Base-by-base conservation (phyloP, 2,329 filamentous ascomycete genomes). In the Exophiala oligosperma region DNA sequence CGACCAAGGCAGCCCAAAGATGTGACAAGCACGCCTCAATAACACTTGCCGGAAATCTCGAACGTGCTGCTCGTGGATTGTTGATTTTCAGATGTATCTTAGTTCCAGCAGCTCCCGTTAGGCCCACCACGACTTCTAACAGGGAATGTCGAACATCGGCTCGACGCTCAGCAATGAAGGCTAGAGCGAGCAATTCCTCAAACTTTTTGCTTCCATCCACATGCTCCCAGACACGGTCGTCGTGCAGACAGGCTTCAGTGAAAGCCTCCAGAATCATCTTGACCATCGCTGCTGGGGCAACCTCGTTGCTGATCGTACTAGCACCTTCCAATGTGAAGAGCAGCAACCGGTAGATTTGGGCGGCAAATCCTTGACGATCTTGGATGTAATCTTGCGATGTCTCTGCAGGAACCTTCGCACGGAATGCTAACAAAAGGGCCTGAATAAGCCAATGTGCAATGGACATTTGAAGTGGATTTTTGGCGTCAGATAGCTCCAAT, bases 361-460 rank as follows among this genome's bases (percentile, higher is more conserved):
- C 12, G 11, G 61, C 54, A 53, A 65, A 65, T 14, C 54, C 56
- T 40, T 53, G 28, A 12, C 50, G 61, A 35, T 79, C 73, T 50
- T 68, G 54, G 40, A 74, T 66, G 17, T 70, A 64, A 9, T 65
- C 64, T 29, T 72, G 64, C 23, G 70, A 65, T 40, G 61, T 66
- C 23, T 65, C 61, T 24, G 64, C 51, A 54, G 61, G 51, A 35
- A 57, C 62, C 70, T 61, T 77, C 81, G 84, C 81, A 72, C 78
- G 77, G 21, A 89, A 72, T 37, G 86, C 79, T 43, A 77, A 69
- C 14, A 82, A 71, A 49, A 88, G 76, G 60, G 79, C 81, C 54
- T 85, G 80, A 23, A 88, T 73, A n/a, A 88, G 74, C 56, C 78
- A 77, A 41, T 77, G 74, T 9, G 79, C 77, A 54, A 88, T 78